Percentiles rank a stretch among this genome's conserved stretches.
phyloP scores from a whole-genome alignment of 2,329 filamentous ascomycete genomes.

The Epichloe sp. region DNA sequence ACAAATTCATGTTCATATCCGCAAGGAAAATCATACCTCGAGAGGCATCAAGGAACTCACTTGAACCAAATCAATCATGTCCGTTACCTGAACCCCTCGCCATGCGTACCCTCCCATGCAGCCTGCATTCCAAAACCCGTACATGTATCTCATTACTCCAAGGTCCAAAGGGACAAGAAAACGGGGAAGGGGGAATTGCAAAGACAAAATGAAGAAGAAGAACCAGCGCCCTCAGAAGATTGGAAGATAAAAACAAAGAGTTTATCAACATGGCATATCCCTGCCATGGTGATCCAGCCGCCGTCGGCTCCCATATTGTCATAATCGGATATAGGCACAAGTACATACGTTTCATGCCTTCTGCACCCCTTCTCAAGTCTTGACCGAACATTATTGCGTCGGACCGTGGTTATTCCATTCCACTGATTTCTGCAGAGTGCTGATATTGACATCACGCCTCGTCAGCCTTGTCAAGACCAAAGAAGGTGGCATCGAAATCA shows the following conservation, averaged over 20 bases:
- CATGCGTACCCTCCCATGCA: neutral
- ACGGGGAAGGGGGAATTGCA: neutral
- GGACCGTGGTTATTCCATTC: too few species aligned
- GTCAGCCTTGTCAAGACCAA: slow-evolving; percentile 23
- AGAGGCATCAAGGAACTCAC: neutral
- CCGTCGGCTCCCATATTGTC: neutral
- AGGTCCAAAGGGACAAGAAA: neutral
- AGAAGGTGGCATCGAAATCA: slow-evolving; percentile 35
- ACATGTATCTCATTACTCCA: neutral
- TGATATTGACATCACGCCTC: slow-evolving; percentile 6
- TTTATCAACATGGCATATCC: neutral
- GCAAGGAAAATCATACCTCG: neutral
- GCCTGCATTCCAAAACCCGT: neutral
- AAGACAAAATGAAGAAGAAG: neutral
- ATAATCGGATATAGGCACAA: too few species aligned
- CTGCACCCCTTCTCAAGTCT: too few species aligned
- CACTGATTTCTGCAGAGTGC: neutral
- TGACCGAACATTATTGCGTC: too few species aligned
- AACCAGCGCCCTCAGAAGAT: too few species aligned
- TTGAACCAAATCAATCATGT: neutral
- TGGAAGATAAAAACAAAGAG: too few species aligned
- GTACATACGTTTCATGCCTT: too few species aligned
- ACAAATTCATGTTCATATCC: neutral
- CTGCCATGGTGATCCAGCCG: neutral
- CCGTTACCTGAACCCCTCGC: neutral